Percentiles rank a stretch among this genome's conserved stretches.
Conservation (phyloP, 1,139 yeast genomes). For the Arxiozyma bovina region DNA sequence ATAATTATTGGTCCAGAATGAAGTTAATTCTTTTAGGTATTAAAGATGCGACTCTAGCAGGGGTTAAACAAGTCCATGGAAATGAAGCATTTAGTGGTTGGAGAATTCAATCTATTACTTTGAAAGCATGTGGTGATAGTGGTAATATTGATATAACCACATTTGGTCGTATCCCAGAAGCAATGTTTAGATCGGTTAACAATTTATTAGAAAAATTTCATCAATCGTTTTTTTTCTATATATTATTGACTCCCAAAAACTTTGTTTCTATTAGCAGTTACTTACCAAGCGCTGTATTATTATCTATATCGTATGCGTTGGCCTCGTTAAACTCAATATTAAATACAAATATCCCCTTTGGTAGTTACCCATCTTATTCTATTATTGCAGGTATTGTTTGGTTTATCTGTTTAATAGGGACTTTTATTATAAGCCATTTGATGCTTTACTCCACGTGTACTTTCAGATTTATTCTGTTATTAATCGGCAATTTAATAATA, state of each 20-base stretch:
- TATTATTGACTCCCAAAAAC: constrained; percentile 64
- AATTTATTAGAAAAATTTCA: constrained; percentile 92
- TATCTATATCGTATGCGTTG: constrained; percentile 63
- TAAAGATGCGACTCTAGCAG: constrained; percentile 59
- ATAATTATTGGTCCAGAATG: constrained; percentile 47
- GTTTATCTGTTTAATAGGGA: constrained; percentile 15
- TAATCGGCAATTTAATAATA: constrained; percentile 8
- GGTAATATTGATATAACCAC: constrained; percentile 70
- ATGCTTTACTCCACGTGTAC: neutral
- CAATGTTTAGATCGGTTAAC: constrained; percentile 79
- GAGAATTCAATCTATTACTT: constrained; percentile 86
- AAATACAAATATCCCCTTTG: constrained; percentile 32
- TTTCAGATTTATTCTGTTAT: neutral
- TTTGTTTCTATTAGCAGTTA: constrained; percentile 94
- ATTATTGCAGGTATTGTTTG: constrained; percentile 14
- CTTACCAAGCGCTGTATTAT: constrained; percentile 72
- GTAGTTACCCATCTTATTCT: constrained; percentile 19
- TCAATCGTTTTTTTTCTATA: constrained; percentile 90
- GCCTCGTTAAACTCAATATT: constrained; percentile 57
- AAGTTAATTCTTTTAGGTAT: constrained; percentile 58
- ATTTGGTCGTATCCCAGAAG: constrained; percentile 84
- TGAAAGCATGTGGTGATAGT: constrained; percentile 52
- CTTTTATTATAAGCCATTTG: constrained; percentile 23
- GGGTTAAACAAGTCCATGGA: constrained; percentile 53
- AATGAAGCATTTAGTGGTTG: constrained; percentile 92